Base-by-base conservation (phyloP, 208 protist species). In the Tritrichomonas musculus region DNA sequence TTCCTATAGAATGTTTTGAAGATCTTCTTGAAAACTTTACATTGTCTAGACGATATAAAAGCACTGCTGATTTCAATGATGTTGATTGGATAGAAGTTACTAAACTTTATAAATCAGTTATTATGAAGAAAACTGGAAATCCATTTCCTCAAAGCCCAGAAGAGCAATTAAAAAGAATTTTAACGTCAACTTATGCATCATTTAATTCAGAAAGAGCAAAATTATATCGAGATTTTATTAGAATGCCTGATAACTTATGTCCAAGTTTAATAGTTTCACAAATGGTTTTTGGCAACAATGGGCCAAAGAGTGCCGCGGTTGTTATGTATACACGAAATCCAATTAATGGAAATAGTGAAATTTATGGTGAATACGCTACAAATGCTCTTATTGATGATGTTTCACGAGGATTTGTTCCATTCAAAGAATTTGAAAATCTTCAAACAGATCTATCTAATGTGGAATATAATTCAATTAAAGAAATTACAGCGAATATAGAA, bases 81-180 rank as follows among this genome's bases (percentile, higher is more conserved):
- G 8, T 88, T 39, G 77, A 88, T 88, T 88, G 77, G 77, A 88
- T 88, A 41, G 77, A 88, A 88, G 20, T 88, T 39, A 88, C 77
- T 0, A 88, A 88, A 39, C 25, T 88, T 57, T 88, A 39, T 36
- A 88, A 88, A 88, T 88, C 77, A 9, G 41, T 88, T 57, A 53
- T 53, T 39, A 33, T 88, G 30, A 53, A 57, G 41, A 44, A 47
- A 36, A 88, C 44, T 39, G 77, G 77, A 17, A 57, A 41, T n/a
- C 77, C 41, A 57, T 88, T 88, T n/a, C 77, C 77, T 39, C 77
- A 88, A 47, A 30, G 57, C 44, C 77, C 77, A 60, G 14, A 47
- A 22, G 77, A 88, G 30, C 77, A 88, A 39, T 49, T 88, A 8
- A 53, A 57, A 39, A 47, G n/a, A 20, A 47, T 49, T 88, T 2